Conservation (phyloP, 345 rosid genomes). For the Lepidium africanum region DNA sequence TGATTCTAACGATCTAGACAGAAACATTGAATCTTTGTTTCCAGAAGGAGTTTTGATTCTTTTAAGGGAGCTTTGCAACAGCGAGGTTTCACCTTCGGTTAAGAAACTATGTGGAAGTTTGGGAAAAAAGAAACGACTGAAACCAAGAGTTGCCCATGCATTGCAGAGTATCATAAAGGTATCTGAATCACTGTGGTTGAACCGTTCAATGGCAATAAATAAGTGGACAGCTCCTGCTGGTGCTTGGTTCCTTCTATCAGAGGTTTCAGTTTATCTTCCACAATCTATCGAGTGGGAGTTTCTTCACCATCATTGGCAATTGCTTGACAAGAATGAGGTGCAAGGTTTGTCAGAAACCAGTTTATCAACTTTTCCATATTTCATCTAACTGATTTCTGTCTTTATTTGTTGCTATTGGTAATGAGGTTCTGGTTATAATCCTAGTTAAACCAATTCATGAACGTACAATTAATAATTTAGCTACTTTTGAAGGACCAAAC, state of each 20-base stretch:
- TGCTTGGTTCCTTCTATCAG: conserved; percentile 96
- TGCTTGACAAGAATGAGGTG: conserved; percentile 58
- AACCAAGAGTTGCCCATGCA: conserved; percentile 52
- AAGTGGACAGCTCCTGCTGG: conserved; percentile 96
- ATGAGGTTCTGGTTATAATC: background rate
- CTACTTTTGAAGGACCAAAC: conserved; percentile 19
- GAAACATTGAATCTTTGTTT: conserved; percentile 41
- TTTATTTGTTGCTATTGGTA: conserved; percentile 2
- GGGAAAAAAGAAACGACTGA: conserved; percentile 73
- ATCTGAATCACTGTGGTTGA: conserved; percentile 82
- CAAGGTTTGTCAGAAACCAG: conserved; percentile 31
- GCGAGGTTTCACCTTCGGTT: conserved; percentile 84
- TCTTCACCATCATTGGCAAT: conserved; percentile 85
- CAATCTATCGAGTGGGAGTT: conserved; percentile 86
- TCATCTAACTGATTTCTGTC: background rate
- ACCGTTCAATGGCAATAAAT: conserved; percentile 55
- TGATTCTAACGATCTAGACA: conserved; percentile 32
- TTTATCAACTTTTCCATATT: background rate
- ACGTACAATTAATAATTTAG: background rate
- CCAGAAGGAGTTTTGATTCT: conserved; percentile 59
- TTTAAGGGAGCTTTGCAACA: conserved; percentile 57
- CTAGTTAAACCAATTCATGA: background rate
- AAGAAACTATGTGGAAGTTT: conserved; percentile 73
- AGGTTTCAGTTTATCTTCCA: conserved; percentile 64
- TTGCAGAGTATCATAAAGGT: conserved; percentile 70